Conservation (phyloP, 371 early-diverging fungal genomes). For the Phascolomyces articulosus region DNA sequence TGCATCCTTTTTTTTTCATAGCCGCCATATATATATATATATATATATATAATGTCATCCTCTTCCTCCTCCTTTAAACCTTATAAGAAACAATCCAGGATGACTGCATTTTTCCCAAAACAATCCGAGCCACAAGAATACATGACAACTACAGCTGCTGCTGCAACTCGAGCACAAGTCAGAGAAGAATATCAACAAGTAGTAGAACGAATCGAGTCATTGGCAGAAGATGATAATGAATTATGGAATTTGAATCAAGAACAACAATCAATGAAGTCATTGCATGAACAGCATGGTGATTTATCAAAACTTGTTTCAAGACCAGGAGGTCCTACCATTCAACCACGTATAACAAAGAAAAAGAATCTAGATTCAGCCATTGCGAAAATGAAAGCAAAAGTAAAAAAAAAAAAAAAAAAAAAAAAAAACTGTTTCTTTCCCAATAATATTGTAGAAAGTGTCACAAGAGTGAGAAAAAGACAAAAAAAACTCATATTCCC, state of each 20-base stretch:
- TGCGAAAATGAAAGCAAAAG: slow-evolving; percentile 2
- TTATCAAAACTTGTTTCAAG: slow-evolving; percentile 1
- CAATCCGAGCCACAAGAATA: not conserved
- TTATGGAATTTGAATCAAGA: not conserved
- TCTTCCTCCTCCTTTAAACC: not conserved
- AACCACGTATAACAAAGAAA: not conserved
- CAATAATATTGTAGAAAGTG: too few species aligned
- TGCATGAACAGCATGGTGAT: not conserved
- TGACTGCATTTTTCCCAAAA: not conserved
- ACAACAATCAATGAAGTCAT: not conserved
- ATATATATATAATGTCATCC: not conserved
- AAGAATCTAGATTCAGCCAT: not conserved
- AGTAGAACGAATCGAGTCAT: not conserved
- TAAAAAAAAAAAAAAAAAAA: not conserved
- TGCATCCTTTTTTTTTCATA: not conserved
- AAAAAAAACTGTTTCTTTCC: too few species aligned
- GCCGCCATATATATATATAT: not conserved
- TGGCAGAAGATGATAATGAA: not conserved
- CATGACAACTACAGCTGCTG: not conserved
- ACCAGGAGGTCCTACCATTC: not conserved
- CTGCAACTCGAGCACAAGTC: not conserved
- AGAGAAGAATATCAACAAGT: not conserved
- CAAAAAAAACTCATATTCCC: too few species aligned
- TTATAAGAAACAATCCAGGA: slow-evolving; percentile 2
- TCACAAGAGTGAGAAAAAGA: too few species aligned